phyloP scores from a whole-genome alignment of 73 alveolate species.

The Paramecium sonneborni region DNA sequence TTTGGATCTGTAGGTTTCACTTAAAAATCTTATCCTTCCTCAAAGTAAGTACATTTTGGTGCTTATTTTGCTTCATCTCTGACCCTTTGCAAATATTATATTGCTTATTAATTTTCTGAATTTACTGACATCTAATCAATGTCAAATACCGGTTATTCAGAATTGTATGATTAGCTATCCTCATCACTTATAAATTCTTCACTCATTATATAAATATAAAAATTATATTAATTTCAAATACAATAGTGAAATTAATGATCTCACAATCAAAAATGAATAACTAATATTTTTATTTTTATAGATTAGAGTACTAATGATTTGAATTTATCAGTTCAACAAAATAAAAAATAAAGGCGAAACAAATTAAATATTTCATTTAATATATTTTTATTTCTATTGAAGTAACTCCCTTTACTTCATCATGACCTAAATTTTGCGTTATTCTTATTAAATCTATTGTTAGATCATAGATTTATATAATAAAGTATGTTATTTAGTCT shows the following conservation, averaged over 20 bases:
- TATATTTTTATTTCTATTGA: neutral
- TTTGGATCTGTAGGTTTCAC: neutral
- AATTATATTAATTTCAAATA: neutral
- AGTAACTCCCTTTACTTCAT: neutral
- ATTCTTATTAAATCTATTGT: neutral
- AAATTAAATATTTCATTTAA: neutral
- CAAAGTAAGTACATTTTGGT: constrained; percentile 23
- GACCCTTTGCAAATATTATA: neutral
- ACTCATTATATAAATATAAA: neutral
- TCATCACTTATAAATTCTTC: neutral
- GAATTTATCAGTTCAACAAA: constrained; percentile 46
- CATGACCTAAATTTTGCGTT: neutral
- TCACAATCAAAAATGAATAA: neutral
- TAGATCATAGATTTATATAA: neutral
- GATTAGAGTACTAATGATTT: too few relatives aligned
- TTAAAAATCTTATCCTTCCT: neutral
- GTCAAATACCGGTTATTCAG: neutral
- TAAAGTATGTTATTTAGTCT: neutral
- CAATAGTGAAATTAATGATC: constrained; percentile 32
- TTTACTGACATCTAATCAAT: neutral
- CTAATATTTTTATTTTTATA: too few relatives aligned
- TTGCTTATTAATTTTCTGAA: neutral
- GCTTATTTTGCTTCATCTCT: neutral
- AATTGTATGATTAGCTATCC: neutral
- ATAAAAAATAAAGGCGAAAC: neutral